Evolutionary conservation across 345 rosid species (phyloP).

Genomic region (Corchorus olitorius): DNA sequence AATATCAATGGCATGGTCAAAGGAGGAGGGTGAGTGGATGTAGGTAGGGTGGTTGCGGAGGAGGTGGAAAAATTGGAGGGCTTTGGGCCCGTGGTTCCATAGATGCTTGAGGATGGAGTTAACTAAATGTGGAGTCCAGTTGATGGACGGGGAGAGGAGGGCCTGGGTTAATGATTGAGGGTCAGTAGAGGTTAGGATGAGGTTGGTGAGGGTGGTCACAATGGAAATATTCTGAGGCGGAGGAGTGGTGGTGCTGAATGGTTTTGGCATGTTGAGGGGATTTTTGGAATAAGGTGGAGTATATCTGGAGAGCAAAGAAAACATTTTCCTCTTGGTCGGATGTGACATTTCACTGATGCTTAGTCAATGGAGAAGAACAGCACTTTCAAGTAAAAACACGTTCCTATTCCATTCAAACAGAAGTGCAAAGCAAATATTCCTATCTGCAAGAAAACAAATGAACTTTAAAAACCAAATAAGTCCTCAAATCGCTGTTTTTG

Average conservation of each 20-base stretch:
- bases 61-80: constrained; percentile 71
- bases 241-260: constrained; percentile 24
- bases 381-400: background rate
- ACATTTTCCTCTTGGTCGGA: background rate
- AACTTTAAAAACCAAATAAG: too few species aligned
- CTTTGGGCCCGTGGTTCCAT: constrained; percentile 89
- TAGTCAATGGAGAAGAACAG: background rate
- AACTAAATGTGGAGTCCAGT: constrained; percentile 70
- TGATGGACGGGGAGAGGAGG: constrained; percentile 47
- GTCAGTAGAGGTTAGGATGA: constrained; percentile 43
- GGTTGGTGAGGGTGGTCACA: constrained; percentile 33
- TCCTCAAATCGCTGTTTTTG: too few species aligned
- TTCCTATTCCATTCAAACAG: background rate
- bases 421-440: too few species aligned
- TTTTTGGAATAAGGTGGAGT: background rate
- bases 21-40: constrained; percentile 62
- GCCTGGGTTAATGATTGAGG: constrained; percentile 34
- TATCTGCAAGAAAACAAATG: too few species aligned
- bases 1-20: constrained; percentile 80
- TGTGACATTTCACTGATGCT: too few species aligned
- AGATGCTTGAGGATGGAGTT: constrained; percentile 64
- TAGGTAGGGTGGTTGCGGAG: constrained; percentile 57
- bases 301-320: background rate
- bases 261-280: constrained; percentile 23
- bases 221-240: constrained; percentile 25